Evolutionary conservation across 768 basidiomycete species (phyloP).

Genomic region (Leucocoprinus sp.): DNA sequence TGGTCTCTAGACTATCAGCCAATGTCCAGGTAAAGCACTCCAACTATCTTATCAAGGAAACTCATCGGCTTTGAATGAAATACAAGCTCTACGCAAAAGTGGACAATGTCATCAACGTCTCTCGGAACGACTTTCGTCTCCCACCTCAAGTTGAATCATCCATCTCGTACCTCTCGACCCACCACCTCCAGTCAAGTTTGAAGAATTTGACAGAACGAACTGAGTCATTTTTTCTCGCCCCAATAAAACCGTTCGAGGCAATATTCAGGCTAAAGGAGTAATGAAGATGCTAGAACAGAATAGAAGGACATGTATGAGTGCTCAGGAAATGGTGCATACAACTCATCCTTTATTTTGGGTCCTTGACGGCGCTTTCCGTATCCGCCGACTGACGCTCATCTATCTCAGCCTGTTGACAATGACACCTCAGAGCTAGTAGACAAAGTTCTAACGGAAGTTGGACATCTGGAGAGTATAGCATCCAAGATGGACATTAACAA

Average conservation of each 20-base stretch:
- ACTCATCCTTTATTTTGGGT: background rate
- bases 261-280: constrained; percentile 91
- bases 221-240: constrained; percentile 84
- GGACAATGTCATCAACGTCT: constrained; percentile 92
- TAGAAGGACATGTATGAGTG: constrained; percentile 85
- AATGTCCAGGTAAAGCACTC: constrained; percentile 65
- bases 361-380: too few species aligned
- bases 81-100: constrained; percentile 90
- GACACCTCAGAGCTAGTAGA: constrained; percentile 59
- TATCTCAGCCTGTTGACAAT: constrained; percentile 61
- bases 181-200: constrained; percentile 91
- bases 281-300: constrained; percentile 92
- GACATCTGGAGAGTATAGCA: constrained; percentile 69
- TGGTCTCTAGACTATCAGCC: constrained; percentile 94
- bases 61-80: too few species aligned
- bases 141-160: constrained; percentile 93
- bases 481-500: constrained; percentile 94
- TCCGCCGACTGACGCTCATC: background rate
- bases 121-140: constrained; percentile 94
- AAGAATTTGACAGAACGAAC: constrained; percentile 94
- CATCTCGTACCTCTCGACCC: constrained; percentile 89
- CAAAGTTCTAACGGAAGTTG: constrained; percentile 61
- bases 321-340: constrained; percentile 51
- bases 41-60: too few species aligned
- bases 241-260: constrained; percentile 86